Percentiles rank a stretch among this genome's conserved stretches.
These are phyloP conservation scores for Lentinula raphanica DNA, from an alignment of 768 basidiomycete species.

Conservation along the genomic window DNA sequence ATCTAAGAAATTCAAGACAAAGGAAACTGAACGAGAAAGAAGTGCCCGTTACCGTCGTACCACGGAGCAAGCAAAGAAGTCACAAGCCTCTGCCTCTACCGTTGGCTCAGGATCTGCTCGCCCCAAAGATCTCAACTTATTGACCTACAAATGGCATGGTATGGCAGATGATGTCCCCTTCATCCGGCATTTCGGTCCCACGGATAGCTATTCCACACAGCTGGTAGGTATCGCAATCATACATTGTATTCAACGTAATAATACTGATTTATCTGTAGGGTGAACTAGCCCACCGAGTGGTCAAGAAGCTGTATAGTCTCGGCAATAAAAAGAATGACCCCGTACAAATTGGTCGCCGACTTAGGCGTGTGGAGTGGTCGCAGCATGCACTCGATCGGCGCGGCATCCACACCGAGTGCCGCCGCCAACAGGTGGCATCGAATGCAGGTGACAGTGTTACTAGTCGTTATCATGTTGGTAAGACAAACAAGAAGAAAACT, in stretches of 20 bases:
- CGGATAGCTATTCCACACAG: conserved; percentile 33
- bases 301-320: conserved; percentile 28
- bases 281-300: conserved; percentile 30
- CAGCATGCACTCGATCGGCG: neutral
- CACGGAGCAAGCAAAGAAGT: neutral
- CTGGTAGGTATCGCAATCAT: no score
- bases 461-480: neutral
- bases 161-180: conserved; percentile 25
- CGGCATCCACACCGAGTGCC: neutral
- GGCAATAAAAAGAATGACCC: conserved; percentile 27
- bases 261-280: conserved; percentile 28
- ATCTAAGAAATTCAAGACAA: neutral
- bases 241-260: no score
- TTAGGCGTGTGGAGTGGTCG: neutral
- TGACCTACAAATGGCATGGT: conserved; percentile 28
- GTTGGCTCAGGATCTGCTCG: neutral
- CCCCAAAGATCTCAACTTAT: conserved; percentile 16
- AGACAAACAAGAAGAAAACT: neutral
- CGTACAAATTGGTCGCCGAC: no score
- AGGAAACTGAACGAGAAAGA: conserved; percentile 2
- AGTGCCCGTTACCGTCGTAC: conserved; percentile 7
- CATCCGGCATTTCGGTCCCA: conserved; percentile 26
- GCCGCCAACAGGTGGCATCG: conserved; percentile 13
- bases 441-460: conserved; percentile 17
- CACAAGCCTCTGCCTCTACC: neutral